Evolutionary conservation across 495 filamentous ascomycete species (phyloP).

Genomic region (Diplogelasinospora grovesii): DNA sequence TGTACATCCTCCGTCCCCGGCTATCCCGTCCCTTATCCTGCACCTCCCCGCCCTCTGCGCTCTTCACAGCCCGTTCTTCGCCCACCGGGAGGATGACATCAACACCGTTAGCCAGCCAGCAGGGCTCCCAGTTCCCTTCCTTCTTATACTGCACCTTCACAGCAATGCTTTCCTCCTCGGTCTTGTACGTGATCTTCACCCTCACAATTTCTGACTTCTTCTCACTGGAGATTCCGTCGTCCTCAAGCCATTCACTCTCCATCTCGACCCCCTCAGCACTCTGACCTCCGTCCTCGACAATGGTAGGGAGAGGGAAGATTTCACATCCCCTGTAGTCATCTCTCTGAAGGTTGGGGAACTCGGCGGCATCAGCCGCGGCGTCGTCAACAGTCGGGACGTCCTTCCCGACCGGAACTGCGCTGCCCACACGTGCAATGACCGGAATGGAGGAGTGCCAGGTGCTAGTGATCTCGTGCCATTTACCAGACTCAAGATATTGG

Average conservation of each 20-base stretch:
- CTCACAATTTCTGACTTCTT: background rate
- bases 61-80: too few relatives aligned
- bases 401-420: constrained; percentile 5
- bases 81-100: constrained; percentile 2
- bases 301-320: constrained; percentile 7
- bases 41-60: too few relatives aligned
- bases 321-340: constrained; percentile 6
- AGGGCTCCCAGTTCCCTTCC: background rate
- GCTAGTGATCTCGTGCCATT: constrained; percentile 53
- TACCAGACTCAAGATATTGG: constrained; percentile 49
- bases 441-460: constrained; percentile 56
- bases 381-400: background rate
- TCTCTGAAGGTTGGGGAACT: background rate
- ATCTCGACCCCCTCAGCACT: background rate
- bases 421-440: constrained; percentile 40
- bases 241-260: constrained; percentile 8
- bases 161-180: background rate
- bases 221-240: constrained; percentile 5
- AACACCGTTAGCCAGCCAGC: background rate
- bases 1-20: too few relatives aligned
- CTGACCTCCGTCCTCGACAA: too few relatives aligned
- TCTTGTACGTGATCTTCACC: background rate
- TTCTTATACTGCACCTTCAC: background rate
- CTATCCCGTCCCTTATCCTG: too few relatives aligned
- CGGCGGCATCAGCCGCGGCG: too few relatives aligned